Evolutionary conservation across 176 grass and related monocot species (phyloP).

Genomic region (Bolboschoenus planiculmis): DNA sequence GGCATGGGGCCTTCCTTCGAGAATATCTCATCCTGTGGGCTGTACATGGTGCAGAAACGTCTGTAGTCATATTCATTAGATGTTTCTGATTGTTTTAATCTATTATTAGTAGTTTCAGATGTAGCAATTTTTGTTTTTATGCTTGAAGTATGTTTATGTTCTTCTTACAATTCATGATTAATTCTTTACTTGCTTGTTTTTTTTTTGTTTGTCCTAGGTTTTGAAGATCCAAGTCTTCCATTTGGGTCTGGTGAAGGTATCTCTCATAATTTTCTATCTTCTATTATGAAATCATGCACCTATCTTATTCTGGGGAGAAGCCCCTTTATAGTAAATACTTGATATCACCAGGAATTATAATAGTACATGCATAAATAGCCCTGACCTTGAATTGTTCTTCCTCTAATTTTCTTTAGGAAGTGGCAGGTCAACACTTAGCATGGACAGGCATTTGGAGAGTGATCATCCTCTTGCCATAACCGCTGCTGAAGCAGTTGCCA

Average conservation of each 20-base stretch:
- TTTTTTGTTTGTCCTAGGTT: slow-evolving; percentile 48
- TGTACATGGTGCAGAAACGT: neutral
- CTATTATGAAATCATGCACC: neutral
- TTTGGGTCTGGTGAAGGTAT: slow-evolving; percentile 91
- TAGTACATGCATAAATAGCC: neutral
- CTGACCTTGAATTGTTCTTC: neutral
- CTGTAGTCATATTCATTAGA: neutral
- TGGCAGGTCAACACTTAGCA: slow-evolving; percentile 57
- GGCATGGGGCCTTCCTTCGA: neutral
- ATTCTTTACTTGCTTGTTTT: slow-evolving; percentile 1
- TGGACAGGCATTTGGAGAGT: slow-evolving; percentile 63
- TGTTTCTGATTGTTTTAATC: neutral
- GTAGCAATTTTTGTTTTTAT: neutral
- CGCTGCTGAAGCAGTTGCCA: slow-evolving; percentile 57
- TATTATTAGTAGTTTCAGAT: neutral
- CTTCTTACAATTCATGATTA: neutral
- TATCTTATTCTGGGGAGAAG: neutral
- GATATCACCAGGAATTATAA: neutral
- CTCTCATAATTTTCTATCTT: neutral
- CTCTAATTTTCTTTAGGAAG: slow-evolving; percentile 43
- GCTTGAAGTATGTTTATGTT: neutral
- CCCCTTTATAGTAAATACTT: neutral
- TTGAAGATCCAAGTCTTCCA: slow-evolving; percentile 81
- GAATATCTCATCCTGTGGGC: neutral
- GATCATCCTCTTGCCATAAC: slow-evolving; percentile 73